These are phyloP conservation scores for Penicillium atrosanguineum DNA, from an alignment of 495 filamentous ascomycete genomes.

Conservation along the genomic window DNA sequence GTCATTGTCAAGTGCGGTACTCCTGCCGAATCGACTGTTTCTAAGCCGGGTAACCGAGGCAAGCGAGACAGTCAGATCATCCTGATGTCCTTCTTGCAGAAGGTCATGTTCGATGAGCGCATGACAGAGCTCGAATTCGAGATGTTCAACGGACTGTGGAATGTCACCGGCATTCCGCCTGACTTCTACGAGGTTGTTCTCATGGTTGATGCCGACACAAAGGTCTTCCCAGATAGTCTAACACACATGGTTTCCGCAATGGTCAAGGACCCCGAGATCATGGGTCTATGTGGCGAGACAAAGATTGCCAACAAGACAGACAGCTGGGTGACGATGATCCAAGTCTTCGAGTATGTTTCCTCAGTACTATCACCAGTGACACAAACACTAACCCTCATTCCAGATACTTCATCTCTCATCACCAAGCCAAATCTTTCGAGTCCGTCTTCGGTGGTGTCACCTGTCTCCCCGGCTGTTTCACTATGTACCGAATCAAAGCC, in stretches of 20 bases:
- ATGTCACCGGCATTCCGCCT: constrained; percentile 93
- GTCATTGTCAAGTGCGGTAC: constrained; percentile 95
- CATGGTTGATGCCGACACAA: constrained; percentile 99
- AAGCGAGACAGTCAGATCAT: constrained; percentile 99
- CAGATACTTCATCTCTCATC: constrained; percentile 95
- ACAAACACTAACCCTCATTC: constrained; percentile 10
- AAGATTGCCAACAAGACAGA: constrained; percentile 98
- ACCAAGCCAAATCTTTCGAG: constrained; percentile 95
- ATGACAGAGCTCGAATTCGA: constrained; percentile 99
- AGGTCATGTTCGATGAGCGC: constrained; percentile 99
- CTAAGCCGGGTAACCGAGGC: constrained; percentile 94
- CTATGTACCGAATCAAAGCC: constrained; percentile 99
- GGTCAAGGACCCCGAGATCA: constrained; percentile 98
- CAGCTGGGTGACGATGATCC: constrained; percentile 96
- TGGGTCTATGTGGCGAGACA: constrained; percentile 98
- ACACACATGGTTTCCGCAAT: constrained; percentile 99
- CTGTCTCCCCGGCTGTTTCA: constrained; percentile 98
- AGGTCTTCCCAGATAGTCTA: constrained; percentile 95
- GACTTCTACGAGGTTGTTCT: constrained; percentile 97
- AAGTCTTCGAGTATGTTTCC: constrained; percentile 82
- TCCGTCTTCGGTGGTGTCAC: constrained; percentile 99
- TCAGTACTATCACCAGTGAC: background rate
- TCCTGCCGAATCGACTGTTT: constrained; percentile 71
- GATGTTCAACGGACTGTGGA: constrained; percentile 99
- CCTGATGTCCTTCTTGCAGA: constrained; percentile 98